Evolutionary conservation across 208 protist species (phyloP), one percentile per base, ranked within the genome.

Genomic region (Spongospora subterranea): DNA sequence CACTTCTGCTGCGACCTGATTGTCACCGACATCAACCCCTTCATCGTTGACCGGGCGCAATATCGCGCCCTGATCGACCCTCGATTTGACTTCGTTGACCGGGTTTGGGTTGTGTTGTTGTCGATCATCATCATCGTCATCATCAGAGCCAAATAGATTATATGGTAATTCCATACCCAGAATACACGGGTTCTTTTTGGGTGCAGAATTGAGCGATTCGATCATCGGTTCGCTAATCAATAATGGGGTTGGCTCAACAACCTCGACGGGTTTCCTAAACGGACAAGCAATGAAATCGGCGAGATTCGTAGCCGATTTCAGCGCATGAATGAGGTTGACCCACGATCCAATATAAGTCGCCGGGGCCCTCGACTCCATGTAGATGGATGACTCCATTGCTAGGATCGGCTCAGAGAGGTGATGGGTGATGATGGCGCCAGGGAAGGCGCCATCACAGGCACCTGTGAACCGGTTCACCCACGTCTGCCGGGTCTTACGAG

Each of bases 61-160:
- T 24, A 60, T 60, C 50, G 50, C 24, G 6, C 50, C 24, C 6
- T 60, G 50, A 60, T 6, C 50, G 24, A 60, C 6, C 24, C 13
- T 60, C 50, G 24, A 6, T 60, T 60, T 6, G 50, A 60, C 13
- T 24, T 60, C 6, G 24, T 6, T 24, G 24, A 60, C 24, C 13
- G 13, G 13, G 13, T 60, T 29, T 29, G 24, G 50, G 13, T 29
- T 29, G 6, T 60, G 6, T 60, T 29, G 13, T 29, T 60, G 50
- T 60, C 24, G 50, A 82, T 82, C 71, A 43, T 6, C 71, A 39
- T 82, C n/a, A 35, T 82, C 71, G 6, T 82, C 71, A 82, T 82
- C 71, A 82, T 82, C 71, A 20, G 71, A 82, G 40, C 71, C 71
- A n/a, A 82, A 82, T 43, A 82, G 71, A 43, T 35, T 82, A 43